Base-by-base conservation (phyloP, 345 rosid genomes). In the Viola odorata region DNA sequence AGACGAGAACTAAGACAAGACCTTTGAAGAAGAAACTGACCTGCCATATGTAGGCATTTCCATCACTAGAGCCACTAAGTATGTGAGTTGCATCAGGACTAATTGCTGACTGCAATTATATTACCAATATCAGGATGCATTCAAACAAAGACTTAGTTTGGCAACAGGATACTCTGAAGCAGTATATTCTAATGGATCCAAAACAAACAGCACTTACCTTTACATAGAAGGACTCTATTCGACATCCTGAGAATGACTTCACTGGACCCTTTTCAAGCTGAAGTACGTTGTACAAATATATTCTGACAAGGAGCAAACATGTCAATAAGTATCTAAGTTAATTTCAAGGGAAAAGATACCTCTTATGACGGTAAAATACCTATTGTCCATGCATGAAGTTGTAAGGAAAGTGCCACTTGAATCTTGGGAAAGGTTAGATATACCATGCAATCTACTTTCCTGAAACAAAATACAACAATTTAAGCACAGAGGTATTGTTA, bases 331-430 rank as follows among this genome's bases (percentile, higher is more conserved):
- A 50, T 48, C 40, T 17, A 41, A n/a, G 9, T 54, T n/a, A 15
- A 37, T 14, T 45, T n/a, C 14, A 12, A n/a, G 53, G 53, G 36
- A 61, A 41, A 40, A 23, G 8, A 4, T 39, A n/a, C 44, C 61
- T 3, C 9, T 45, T 12, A 42, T 62, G 41, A 50, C 17, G 17
- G 39, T 6, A 63, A 47, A 50, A 10, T 66, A 90, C 99, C 90
- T 88, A 64, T 81, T 82, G 71, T 88, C 95, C 92, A 83, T 94
- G 91, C 97, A 90, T 53, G 96, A 88, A 73, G 95, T 95, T 55
- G 99, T 80, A 55, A 94, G 82, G 56, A 69, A 79, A 54, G 81
- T 75, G 55, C 99, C 97, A 64, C 77, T 82, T 23, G 66, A 81
- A 77, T 88, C 97, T 74, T 94, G 99, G 38, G 99, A 94, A 68